Evolutionary conservation across 2,329 filamentous ascomycete species (phyloP).

Genomic region (Sclerotinia trifoliorum): DNA sequence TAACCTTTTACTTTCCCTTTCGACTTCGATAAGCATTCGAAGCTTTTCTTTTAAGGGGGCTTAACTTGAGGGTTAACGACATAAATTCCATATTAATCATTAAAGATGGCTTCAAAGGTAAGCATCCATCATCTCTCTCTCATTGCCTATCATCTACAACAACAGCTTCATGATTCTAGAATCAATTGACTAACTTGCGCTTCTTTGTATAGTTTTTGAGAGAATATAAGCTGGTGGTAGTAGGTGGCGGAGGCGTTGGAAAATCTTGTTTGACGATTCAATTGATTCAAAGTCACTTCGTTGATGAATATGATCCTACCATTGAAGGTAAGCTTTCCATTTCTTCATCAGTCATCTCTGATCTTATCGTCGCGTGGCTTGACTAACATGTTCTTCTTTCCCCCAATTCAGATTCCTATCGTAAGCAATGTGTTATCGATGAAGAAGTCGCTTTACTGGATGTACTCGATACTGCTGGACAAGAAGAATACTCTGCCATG

Average conservation of each 20-base stretch:
- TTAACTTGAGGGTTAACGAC: conserved; percentile 30
- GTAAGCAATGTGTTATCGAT: conserved; percentile 99
- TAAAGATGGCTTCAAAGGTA: conserved; percentile 44
- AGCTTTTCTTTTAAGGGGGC: conserved; percentile 21
- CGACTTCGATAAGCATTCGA: conserved; percentile 22
- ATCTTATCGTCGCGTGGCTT: neutral
- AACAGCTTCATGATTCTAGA: neutral
- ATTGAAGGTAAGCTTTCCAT: conserved; percentile 75
- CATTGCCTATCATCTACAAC: neutral
- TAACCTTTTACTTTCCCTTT: conserved; percentile 21
- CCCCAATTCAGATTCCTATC: conserved; percentile 78
- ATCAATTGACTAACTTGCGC: conserved; percentile 28
- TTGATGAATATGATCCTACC: conserved; percentile 98
- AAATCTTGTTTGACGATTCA: conserved; percentile 99
- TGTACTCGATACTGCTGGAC: conserved; percentile 95
- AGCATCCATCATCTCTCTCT: conserved; percentile 6
- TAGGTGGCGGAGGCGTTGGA: conserved; percentile 96
- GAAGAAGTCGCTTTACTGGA: conserved; percentile 97
- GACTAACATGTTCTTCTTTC: neutral
- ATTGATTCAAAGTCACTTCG: conserved; percentile 86
- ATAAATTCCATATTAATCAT: conserved; percentile 25
- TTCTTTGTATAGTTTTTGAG: conserved; percentile 63
- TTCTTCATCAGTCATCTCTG: conserved; percentile 13
- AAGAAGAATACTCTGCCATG: conserved; percentile 99
- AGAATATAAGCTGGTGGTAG: conserved; percentile 95